These are phyloP conservation scores for Cyberlindnera mrakii DNA, from an alignment of 805 yeast genomes.

Conservation along the genomic window DNA sequence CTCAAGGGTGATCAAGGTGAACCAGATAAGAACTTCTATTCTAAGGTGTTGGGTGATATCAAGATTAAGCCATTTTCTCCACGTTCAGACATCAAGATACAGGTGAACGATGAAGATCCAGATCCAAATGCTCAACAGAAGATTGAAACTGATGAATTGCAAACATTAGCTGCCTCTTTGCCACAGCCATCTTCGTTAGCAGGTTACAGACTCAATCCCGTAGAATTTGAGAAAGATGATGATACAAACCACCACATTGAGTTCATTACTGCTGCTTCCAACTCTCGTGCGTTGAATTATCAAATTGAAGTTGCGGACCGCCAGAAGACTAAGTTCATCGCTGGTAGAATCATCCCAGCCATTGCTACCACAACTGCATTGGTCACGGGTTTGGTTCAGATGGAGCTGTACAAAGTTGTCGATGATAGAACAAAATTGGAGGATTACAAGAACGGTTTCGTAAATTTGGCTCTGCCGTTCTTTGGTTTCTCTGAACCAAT, in stretches of 20 bases:
- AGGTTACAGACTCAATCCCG: conserved; percentile 82
- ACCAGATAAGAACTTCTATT: conserved; percentile 42
- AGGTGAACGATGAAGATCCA: conserved; percentile 81
- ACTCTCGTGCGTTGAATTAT: conserved; percentile 91
- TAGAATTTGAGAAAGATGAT: conserved; percentile 96
- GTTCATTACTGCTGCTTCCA: conserved; percentile 92
- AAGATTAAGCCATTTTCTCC: conserved; percentile 68
- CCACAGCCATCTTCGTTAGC: conserved; percentile 88
- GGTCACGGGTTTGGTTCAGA: conserved; percentile 90
- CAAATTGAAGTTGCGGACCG: conserved; percentile 84
- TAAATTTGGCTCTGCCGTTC: conserved; percentile 90
- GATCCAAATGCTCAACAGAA: conserved; percentile 62
- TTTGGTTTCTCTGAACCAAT: conserved; percentile 96
- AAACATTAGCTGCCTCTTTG: conserved; percentile 63
- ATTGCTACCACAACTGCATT: conserved; percentile 98
- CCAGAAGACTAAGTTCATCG: conserved; percentile 90
- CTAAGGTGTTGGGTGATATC: conserved; percentile 44
- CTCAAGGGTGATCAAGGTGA: conserved; percentile 65
- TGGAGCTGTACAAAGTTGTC: conserved; percentile 87
- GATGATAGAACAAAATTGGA: conserved; percentile 72
- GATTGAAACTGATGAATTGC: conserved; percentile 59
- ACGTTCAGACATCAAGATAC: conserved; percentile 68
- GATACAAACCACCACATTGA: conserved; percentile 95
- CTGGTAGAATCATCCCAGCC: conserved; percentile 98
- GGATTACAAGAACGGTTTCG: conserved; percentile 86